Evolutionary conservation across 257 asterid species (phyloP).

Genomic region (Orobanche coerulescens): DNA sequence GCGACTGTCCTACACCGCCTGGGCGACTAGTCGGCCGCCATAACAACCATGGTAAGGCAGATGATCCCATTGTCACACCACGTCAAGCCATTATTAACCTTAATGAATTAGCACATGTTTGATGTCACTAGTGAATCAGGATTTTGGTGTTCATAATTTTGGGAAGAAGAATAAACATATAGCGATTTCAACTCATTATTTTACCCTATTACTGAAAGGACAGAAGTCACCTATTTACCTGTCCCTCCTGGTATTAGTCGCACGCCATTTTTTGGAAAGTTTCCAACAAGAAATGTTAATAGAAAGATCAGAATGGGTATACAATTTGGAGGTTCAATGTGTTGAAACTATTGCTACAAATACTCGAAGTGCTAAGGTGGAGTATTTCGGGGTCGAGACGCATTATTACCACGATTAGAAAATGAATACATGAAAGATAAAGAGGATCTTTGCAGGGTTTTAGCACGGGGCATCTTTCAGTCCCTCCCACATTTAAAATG

Average conservation of each 20-base stretch:
- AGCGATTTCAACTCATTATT: no score
- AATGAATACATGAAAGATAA: background rate
- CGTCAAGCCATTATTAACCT: no score
- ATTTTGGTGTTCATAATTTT: background rate
- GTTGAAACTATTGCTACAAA: background rate
- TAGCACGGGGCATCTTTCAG: background rate
- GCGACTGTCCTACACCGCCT: no score
- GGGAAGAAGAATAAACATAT: background rate
- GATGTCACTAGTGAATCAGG: no score
- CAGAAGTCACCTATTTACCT: no score
- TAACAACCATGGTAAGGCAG: no score
- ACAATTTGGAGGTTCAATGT: background rate
- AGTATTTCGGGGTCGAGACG: background rate
- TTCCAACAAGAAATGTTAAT: background rate
- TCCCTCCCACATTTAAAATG: background rate
- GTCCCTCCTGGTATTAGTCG: no score
- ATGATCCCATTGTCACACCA: no score
- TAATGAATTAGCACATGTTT: no score
- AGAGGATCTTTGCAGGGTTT: background rate
- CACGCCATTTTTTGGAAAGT: no score
- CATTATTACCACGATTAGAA: background rate
- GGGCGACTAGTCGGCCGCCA: no score
- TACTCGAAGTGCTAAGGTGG: background rate
- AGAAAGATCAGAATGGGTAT: background rate
- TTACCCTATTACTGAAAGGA: no score